phyloP scores from a whole-genome alignment of 1,284 basidiomycete species.

The Ceratobasidium sp. region DNA sequence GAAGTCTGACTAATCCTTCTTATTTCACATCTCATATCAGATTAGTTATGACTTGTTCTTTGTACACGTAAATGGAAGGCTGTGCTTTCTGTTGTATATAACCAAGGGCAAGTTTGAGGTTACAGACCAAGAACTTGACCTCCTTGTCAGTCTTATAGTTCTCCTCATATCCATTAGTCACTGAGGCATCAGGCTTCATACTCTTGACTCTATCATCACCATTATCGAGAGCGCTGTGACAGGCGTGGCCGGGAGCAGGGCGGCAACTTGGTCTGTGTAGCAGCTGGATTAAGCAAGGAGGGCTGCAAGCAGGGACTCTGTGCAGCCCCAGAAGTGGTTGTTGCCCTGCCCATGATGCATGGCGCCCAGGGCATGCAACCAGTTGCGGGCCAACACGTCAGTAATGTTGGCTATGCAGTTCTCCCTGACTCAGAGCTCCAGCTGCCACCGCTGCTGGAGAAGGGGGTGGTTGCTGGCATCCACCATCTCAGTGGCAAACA shows the following conservation, averaged over 20 bases:
- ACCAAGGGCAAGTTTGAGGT: too few species aligned
- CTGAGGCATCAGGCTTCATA: too few species aligned
- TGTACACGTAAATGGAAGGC: too few species aligned
- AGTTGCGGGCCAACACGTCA: not conserved
- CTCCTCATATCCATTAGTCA: too few species aligned
- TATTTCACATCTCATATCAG: too few species aligned
- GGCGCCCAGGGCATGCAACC: not conserved
- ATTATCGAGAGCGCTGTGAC: too few species aligned
- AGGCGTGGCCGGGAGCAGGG: not conserved
- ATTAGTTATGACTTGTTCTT: too few species aligned
- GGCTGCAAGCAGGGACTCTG: not conserved
- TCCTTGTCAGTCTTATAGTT: too few species aligned
- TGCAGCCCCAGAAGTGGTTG: not conserved
- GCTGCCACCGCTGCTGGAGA: not conserved
- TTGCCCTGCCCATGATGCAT: not conserved
- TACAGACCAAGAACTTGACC: too few species aligned
- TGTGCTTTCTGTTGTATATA: too few species aligned
- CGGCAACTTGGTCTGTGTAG: not conserved
- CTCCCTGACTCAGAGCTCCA: not conserved
- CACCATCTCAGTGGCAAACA: not conserved
- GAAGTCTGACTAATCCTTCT: too few species aligned
- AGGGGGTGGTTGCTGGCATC: not conserved
- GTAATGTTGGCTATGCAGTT: not conserved
- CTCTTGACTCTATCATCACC: too few species aligned
- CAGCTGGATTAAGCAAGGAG: not conserved